Percentiles rank a stretch among this genome's conserved stretches.
These are phyloP conservation scores for Thuidium tamariscinum DNA, from an alignment of 225 moss, liverwort and hornwort genomes.

Conservation along the genomic window DNA sequence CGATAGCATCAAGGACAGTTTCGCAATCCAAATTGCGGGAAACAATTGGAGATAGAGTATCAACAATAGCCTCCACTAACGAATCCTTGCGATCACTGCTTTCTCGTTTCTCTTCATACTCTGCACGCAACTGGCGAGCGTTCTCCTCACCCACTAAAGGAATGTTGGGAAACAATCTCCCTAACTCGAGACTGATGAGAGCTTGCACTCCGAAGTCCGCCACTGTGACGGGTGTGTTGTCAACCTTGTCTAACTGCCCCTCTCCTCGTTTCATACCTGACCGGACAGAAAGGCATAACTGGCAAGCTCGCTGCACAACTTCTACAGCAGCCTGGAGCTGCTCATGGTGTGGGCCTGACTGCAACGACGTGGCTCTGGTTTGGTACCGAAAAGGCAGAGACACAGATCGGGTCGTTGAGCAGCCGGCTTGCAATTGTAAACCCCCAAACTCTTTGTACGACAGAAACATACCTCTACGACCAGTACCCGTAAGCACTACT, in stretches of 20 bases:
- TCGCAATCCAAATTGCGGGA: conserved; percentile 22
- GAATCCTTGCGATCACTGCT: neutral
- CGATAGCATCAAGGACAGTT: conserved; percentile 49
- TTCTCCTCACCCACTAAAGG: conserved; percentile 63
- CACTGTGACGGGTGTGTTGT: conserved; percentile 53
- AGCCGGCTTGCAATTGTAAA: neutral
- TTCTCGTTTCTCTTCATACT: conserved; percentile 8
- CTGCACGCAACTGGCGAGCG: conserved; percentile 33
- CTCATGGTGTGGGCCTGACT: conserved; percentile 9
- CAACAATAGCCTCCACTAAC: conserved; percentile 36
- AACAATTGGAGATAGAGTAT: conserved; percentile 23
- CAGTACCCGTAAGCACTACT: neutral
- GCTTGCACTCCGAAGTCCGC: conserved; percentile 79
- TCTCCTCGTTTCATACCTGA: conserved; percentile 12
- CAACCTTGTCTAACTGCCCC: conserved; percentile 37
- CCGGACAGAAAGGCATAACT: conserved; percentile 51
- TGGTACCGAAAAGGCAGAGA: neutral
- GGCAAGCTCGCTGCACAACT: conserved; percentile 64
- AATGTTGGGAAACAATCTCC: conserved; percentile 37
- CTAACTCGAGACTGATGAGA: conserved; percentile 64
- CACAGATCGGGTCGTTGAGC: neutral
- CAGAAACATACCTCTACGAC: neutral
- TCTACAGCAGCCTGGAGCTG: conserved; percentile 51
- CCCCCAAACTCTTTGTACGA: neutral
- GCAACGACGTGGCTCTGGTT: conserved; percentile 8